Evolutionary conservation across 352 stramenopile genomes (phyloP), one percentile per base, ranked within the genome.

Genomic region (Thraustotheca clavata): DNA sequence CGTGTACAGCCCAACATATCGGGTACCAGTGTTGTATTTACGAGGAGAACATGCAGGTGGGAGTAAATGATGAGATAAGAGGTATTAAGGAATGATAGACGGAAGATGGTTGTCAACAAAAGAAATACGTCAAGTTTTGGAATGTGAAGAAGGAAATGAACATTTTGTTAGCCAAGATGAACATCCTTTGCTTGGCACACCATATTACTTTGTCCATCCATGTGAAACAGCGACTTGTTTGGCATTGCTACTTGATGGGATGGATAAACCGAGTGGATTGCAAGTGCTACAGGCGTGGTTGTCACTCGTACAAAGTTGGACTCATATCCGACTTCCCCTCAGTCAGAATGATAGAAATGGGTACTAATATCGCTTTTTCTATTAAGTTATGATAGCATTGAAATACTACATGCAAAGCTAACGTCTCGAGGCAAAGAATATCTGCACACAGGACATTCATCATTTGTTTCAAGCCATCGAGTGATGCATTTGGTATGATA

Each of bases 11-110:
- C 72, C 70, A 8, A 82, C 86, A 32, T 93, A 89, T 69, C 75
- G 84, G 59, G 86, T 77, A 2, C 82, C 82, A 0, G 77, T 85
- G 69, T 72, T 93, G 34, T 93, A 87, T 59, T 89, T 93, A 24
- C 77, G 76, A 16, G 67, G 59, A 12, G 40, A 55, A 7, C 59
- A 29, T 9, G 18, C 34, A 18, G 55, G 38, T 61, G 26, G 38
- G 32, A 48, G n/a, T 55, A 27, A n/a, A n/a, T n/a, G n/a, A n/a
- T n/a, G n/a, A n/a, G n/a, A n/a, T n/a, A n/a, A n/a, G n/a, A n/a
- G n/a, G n/a, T n/a, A n/a, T n/a, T n/a, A n/a, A n/a, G n/a, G n/a
- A n/a, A n/a, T n/a, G n/a, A n/a, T n/a, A n/a, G n/a, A n/a, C n/a
- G n/a, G n/a, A n/a, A n/a, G n/a, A n/a, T n/a, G n/a, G n/a, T n/a